phyloP scores from a whole-genome alignment of 345 rosid genomes.

The Noccaea caerulescens region DNA sequence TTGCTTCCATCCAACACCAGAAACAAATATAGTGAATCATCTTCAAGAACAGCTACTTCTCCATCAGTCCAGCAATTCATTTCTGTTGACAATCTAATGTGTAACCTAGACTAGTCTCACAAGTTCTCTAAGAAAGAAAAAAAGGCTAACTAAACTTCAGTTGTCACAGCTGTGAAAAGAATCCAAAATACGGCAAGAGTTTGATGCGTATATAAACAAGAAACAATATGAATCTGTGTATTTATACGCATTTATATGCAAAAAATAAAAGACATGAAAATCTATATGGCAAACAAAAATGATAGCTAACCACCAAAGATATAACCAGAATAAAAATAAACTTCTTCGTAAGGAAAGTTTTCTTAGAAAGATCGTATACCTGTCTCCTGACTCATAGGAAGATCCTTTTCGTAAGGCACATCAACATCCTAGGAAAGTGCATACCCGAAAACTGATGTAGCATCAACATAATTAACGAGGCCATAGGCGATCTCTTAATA shows the following conservation, averaged over 20 bases:
- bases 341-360: constrained; percentile 10
- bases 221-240: neutral
- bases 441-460: constrained; percentile 10
- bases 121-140: constrained; percentile 5
- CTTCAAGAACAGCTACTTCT: constrained; percentile 27
- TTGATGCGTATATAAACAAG: constrained; percentile 11
- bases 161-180: neutral
- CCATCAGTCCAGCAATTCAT: constrained; percentile 29
- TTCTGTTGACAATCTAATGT: constrained; percentile 12
- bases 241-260: neutral
- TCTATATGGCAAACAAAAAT: constrained; percentile 33
- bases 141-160: constrained; percentile 12
- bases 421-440: constrained; percentile 31
- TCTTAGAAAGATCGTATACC: constrained; percentile 37
- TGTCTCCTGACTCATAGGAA: constrained; percentile 23
- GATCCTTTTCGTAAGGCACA: constrained; percentile 21
- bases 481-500: constrained; percentile 27
- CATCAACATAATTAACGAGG: constrained; percentile 22
- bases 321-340: neutral
- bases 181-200: constrained; percentile 10
- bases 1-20: constrained; percentile 5
- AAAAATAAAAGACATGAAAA: constrained; percentile 1
- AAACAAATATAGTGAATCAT: constrained; percentile 25
- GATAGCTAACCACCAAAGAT: constrained; percentile 23
- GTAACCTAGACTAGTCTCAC: constrained; percentile 18